Base-by-base conservation (phyloP, 441 rosid species). In the Hura crepitans region DNA sequence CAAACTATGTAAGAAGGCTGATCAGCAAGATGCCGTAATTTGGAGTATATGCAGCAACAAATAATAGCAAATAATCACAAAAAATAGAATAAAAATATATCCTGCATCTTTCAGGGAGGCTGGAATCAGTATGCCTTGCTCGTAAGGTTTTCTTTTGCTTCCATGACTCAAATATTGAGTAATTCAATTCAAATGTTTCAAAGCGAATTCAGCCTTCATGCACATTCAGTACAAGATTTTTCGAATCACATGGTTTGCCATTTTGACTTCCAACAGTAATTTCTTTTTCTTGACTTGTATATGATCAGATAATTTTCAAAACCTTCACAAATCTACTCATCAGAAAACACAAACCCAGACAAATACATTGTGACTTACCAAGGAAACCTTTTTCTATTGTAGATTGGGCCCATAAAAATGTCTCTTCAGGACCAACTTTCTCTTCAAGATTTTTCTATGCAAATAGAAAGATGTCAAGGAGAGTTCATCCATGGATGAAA, bases 341-440 rank as follows among this genome's bases (percentile, higher is more conserved):
- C 4, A 65, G 15, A 70, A 51, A 59, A 51, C 15, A 55, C 1
- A 49, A 42, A 14, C 5, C 3, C 22, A 6, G 15, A 59, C 18
- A 3, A 30, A 51, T 50, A 54, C 4, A 14, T 28, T 28, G 37
- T 56, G 37, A 63, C 69, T 68, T 77, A 83, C 89, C 87, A 23
- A 46, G 67, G 46, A 85, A 82, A 70, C 89, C 89, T 70, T 75
- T 87, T 63, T 79, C 79, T 43, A 81, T 68, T 27, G 18, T 59
- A 47, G 80, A 76, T 47, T 65, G 73, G 62, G 78, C 81, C 82
- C 81, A 83, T 10, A 56, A 33, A 2, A 58, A 65, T 39, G 56
- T 33, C 60, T 78, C 86, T 66, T 77, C 78, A 9, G 72, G 72
- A 61, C 87, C 86, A 43, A 77, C 23, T 65, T 78, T 83, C 39